Conservation (phyloP, 768 basidiomycete species). For the Dendrothele bispora region DNA sequence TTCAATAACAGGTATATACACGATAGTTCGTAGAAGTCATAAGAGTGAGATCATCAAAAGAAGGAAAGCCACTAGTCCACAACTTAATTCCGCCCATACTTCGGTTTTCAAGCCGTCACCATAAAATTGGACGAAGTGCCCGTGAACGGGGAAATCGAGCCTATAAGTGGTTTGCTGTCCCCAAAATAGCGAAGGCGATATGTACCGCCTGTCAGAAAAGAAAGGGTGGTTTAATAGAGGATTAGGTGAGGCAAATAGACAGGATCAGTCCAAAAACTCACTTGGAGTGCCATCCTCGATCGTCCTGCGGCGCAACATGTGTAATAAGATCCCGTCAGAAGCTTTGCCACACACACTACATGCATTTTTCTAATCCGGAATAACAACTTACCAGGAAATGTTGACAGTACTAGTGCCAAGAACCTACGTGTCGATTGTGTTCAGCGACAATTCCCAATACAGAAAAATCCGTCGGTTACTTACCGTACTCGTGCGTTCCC, state of each 20-base stretch:
- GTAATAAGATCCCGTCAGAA: constrained; percentile 10
- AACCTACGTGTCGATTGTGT: constrained; percentile 36
- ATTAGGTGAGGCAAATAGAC: no score
- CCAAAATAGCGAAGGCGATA: constrained; percentile 75
- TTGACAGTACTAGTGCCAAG: constrained; percentile 64
- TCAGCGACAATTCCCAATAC: not conserved
- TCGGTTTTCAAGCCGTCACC: constrained; percentile 32
- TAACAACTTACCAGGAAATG: constrained; percentile 57
- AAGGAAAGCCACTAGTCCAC: no score
- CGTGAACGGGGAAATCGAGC: constrained; percentile 61
- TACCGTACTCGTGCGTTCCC: constrained; percentile 59
- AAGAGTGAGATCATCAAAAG: no score
- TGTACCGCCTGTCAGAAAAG: constrained; percentile 49
- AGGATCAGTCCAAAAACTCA: constrained; percentile 36
- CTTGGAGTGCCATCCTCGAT: constrained; percentile 62
- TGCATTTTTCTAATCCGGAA: constrained; percentile 2
- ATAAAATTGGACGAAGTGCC: constrained; percentile 65
- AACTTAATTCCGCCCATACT: not conserved
- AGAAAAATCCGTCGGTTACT: constrained; percentile 16
- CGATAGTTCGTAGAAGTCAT: no score
- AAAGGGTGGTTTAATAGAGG: constrained; percentile 2
- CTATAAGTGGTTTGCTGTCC: constrained; percentile 70
- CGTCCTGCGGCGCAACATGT: constrained; percentile 43
- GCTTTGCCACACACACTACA: not conserved
- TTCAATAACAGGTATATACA: no score